Evolutionary conservation across 306 rosid species (phyloP).

Genomic region (cucumber (Cucumis sativus)): DNA sequence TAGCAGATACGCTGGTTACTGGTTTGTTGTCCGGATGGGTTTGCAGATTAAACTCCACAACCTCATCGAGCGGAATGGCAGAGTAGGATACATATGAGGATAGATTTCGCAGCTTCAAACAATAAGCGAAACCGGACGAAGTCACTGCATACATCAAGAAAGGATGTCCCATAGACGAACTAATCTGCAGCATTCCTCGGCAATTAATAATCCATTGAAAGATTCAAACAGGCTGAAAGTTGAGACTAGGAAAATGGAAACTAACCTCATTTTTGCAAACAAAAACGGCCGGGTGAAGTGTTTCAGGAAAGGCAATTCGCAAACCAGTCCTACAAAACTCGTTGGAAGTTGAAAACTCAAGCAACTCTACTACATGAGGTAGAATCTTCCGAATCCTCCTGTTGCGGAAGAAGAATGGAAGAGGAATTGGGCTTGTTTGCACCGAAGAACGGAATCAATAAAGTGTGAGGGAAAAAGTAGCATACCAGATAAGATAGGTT

Average conservation of each 20-base stretch:
- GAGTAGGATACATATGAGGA: slow-evolving; percentile 38
- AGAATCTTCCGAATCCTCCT: slow-evolving; percentile 72
- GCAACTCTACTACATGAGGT: slow-evolving; percentile 49
- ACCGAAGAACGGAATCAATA: background rate
- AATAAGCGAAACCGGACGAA: slow-evolving; percentile 54
- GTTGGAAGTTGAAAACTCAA: slow-evolving; percentile 47
- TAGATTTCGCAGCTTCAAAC: slow-evolving; percentile 41
- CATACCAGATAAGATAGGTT: slow-evolving; percentile 48
- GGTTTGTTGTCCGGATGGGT: slow-evolving; percentile 21
- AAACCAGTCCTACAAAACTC: slow-evolving; percentile 54
- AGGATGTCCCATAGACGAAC: slow-evolving; percentile 32
- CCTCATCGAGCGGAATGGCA: slow-evolving; percentile 33
- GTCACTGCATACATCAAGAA: slow-evolving; percentile 60
- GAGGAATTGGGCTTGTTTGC: background rate
- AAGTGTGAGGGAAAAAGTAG: slow-evolving; percentile 8
- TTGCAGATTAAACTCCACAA: slow-evolving; percentile 36
- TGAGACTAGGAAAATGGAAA: background rate
- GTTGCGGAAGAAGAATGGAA: background rate
- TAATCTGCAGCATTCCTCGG: slow-evolving; percentile 30
- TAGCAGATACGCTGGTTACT: slow-evolving; percentile 43
- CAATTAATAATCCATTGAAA: background rate
- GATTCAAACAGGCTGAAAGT: background rate
- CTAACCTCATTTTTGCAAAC: slow-evolving; percentile 57
- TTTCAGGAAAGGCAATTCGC: slow-evolving; percentile 50
- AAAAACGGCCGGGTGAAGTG: slow-evolving; percentile 53